Evolutionary conservation across 108 stramenopile genomes (phyloP).

Genomic region (Parietichytrium sp.): DNA sequence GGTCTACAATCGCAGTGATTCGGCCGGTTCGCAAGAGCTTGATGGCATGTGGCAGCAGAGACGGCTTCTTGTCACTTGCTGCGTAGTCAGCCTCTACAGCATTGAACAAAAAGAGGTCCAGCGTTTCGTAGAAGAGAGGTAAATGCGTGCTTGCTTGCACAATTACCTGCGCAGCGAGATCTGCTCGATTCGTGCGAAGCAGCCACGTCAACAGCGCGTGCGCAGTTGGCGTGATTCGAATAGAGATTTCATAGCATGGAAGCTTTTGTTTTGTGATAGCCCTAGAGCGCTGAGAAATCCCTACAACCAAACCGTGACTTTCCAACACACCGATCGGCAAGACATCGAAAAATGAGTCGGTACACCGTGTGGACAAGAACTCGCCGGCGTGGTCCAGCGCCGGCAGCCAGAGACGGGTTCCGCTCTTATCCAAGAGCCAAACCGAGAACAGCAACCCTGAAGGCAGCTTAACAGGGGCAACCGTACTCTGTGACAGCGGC

Average conservation of each 20-base stretch:
- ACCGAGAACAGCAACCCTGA: not conserved
- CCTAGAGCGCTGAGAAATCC: constrained; percentile 29
- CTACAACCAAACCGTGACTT: constrained; percentile 16
- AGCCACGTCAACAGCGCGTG: not conserved
- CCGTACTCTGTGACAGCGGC: too few species aligned
- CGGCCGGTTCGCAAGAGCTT: not conserved
- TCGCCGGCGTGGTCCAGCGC: constrained; percentile 19
- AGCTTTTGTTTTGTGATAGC: not conserved
- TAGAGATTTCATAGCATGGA: not conserved
- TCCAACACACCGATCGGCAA: constrained; percentile 19
- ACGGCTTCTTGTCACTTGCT: not conserved
- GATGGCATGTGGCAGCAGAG: not conserved
- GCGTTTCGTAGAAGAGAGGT: not conserved
- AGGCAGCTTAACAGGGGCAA: not conserved
- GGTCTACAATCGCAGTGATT: not conserved
- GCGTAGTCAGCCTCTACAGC: not conserved
- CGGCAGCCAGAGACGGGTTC: not conserved
- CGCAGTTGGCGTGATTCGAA: not conserved
- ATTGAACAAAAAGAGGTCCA: constrained; percentile 14
- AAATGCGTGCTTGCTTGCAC: constrained; percentile 32
- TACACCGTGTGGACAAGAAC: not conserved
- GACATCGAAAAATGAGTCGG: not conserved
- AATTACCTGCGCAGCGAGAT: not conserved
- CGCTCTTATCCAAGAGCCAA: not conserved
- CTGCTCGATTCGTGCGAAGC: not conserved